Base-by-base conservation (phyloP, 352 stramenopile genomes). In the Globisporangium barbulae region DNA sequence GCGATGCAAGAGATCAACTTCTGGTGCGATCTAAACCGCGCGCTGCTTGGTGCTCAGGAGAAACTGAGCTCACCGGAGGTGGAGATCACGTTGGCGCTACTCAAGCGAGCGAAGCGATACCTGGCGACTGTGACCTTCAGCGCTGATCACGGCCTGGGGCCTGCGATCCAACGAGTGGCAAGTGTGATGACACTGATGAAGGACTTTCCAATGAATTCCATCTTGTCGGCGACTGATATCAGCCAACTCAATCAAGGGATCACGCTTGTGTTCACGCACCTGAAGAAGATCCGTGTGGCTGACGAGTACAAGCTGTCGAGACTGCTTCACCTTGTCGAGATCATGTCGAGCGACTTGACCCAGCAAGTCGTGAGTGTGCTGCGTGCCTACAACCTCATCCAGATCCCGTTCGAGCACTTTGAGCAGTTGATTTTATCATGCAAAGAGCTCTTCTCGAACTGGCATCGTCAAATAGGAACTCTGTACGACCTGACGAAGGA, bases 1-100 rank as follows among this genome's bases (percentile, higher is more conserved):
- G 79, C 89, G 13, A 92, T 96, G 61, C 92, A 98, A 65, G 95
- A 98, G 67, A 95, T 98, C 49, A 97, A 98, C 69, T 98, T 98
- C 69, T 98, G 95, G 95, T 91, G 79, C 53, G 90, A 97, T 68
- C 74, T 98, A 44, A 88, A 97, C 54, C 83, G 91, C 37, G 90
- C 93, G 1, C 68, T 98, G 39, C 67, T 95, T 58, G 76, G 79
- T 17, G 93, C 91, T 3, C 88, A 97, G 59, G 74, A 88, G 35
- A 96, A 94, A 63, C 68, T 97, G 1, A 82, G 84, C 53, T 98
- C 89, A 2, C 85, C 87, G 0, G 91, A 97, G 62, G 88, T 97
- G 28, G 88, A 96, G 63, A 89, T 97, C 63, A 98, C 94, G 10
- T 69, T 98, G 33, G 79, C 88, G 6, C 67, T 98, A 31, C 59